Conservation (phyloP, 73 alveolate genomes). For the Durusdinium trenchii region DNA sequence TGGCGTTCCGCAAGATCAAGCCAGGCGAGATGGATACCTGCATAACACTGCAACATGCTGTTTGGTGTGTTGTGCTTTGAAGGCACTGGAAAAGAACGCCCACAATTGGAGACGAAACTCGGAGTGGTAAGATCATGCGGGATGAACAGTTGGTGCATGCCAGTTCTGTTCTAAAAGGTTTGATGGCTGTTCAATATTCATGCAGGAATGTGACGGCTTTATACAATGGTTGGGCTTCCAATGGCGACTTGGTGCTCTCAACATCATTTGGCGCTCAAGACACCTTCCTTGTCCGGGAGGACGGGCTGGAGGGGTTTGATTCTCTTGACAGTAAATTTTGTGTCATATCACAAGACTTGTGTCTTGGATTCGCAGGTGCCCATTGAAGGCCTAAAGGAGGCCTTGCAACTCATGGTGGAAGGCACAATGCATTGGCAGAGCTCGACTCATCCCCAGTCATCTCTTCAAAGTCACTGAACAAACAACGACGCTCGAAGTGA, state of each 20-base stretch:
- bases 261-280: conserved; percentile 89
- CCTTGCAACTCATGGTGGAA: conserved; percentile 89
- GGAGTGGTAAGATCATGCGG: background rate
- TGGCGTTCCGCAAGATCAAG: conserved; percentile 62
- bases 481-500: background rate
- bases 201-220: conserved; percentile 91
- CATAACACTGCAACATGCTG: background rate
- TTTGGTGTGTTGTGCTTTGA: background rate
- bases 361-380: conserved; percentile 13
- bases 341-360: background rate
- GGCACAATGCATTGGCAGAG: background rate
- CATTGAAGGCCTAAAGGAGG: conserved; percentile 81
- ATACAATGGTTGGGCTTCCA: conserved; percentile 85
- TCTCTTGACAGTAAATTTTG: background rate
- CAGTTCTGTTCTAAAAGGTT: background rate
- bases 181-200: background rate
- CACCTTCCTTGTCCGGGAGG: conserved; percentile 74
- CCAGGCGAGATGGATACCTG: conserved; percentile 10
- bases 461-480: background rate
- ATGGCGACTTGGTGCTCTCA: conserved; percentile 92
- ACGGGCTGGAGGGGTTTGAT: background rate
- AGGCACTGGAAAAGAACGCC: conserved; percentile 59
- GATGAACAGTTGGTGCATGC: background rate
- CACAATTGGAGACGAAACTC: conserved; percentile 29
- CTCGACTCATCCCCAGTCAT: background rate